Conservation (phyloP, 2,329 filamentous ascomycete species). For the Pseudomassariella vexata region DNA sequence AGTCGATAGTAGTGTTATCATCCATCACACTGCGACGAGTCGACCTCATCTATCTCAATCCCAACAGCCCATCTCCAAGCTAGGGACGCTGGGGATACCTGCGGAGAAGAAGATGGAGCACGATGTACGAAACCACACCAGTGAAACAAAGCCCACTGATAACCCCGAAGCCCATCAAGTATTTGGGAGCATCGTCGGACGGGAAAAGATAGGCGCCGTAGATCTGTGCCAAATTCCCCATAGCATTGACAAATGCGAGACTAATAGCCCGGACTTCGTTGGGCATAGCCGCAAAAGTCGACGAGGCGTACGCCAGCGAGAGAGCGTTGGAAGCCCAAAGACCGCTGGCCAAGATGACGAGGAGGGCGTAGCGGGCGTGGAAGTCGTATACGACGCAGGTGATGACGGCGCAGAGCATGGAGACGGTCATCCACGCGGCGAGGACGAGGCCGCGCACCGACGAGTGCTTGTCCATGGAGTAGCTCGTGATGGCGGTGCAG, state of each 20-base stretch:
- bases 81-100: constrained; percentile 3
- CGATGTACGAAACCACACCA: constrained; percentile 10
- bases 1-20: too few relatives aligned
- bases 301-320: constrained; percentile 43
- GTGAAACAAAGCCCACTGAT: constrained; percentile 19
- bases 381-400: constrained; percentile 42
- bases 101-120: constrained; percentile 3
- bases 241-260: constrained; percentile 45
- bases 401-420: constrained; percentile 31
- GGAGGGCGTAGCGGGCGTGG: constrained; percentile 45
- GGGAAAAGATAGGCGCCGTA: constrained; percentile 37
- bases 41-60: too few relatives aligned
- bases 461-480: constrained; percentile 40
- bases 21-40: too few relatives aligned
- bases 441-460: constrained; percentile 42
- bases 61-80: too few relatives aligned
- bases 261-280: constrained; percentile 45
- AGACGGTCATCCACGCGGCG: constrained; percentile 37
- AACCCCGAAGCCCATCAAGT: constrained; percentile 16
- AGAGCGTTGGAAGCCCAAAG: constrained; percentile 48
- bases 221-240: constrained; percentile 50
- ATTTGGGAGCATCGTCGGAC: constrained; percentile 13
- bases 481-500: constrained; percentile 37
- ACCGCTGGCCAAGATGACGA: constrained; percentile 50
- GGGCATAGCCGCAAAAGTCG: constrained; percentile 42